Evolutionary conservation across 805 yeast genomes (phyloP).

Genomic region (Wickerhamiella allomyrinae): DNA sequence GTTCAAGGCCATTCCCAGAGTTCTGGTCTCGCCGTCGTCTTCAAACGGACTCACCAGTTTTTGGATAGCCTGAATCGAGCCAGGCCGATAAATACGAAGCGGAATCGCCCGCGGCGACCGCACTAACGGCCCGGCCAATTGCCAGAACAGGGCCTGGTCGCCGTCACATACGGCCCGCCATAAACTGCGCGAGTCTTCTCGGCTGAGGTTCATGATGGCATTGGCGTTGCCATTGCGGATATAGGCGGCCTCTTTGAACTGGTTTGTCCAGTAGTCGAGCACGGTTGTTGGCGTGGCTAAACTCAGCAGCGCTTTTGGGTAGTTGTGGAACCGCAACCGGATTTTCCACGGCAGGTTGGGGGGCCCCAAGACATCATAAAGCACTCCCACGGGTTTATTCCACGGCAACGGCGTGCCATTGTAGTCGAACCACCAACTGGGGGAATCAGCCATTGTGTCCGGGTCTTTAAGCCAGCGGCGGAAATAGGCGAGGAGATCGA

Average conservation of each 20-base stretch:
- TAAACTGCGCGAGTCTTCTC: constrained; percentile 39
- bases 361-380: constrained; percentile 8
- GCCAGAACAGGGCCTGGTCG: constrained; percentile 22
- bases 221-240: constrained; percentile 66
- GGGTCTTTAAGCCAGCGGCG: constrained; percentile 7
- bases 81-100: constrained; percentile 5
- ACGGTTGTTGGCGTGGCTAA: constrained; percentile 15
- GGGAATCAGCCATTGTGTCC: not conserved
- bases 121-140: constrained; percentile 7
- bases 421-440: constrained; percentile 13
- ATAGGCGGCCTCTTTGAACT: constrained; percentile 67
- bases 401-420: constrained; percentile 8
- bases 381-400: constrained; percentile 16
- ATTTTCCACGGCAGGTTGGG: constrained; percentile 33
- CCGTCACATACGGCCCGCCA: constrained; percentile 31
- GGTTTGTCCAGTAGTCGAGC: constrained; percentile 55
- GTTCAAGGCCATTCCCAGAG: constrained; percentile 31
- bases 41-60: not conserved
- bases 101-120: not conserved
- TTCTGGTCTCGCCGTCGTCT: constrained; percentile 14
- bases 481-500: constrained; percentile 11
- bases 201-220: constrained; percentile 63
- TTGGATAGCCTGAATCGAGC: constrained; percentile 4
- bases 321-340: constrained; percentile 28
- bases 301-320: constrained; percentile 24